Evolutionary conservation across 1,284 basidiomycete species (phyloP).

Genomic region (Cryptococcus neoformans): DNA sequence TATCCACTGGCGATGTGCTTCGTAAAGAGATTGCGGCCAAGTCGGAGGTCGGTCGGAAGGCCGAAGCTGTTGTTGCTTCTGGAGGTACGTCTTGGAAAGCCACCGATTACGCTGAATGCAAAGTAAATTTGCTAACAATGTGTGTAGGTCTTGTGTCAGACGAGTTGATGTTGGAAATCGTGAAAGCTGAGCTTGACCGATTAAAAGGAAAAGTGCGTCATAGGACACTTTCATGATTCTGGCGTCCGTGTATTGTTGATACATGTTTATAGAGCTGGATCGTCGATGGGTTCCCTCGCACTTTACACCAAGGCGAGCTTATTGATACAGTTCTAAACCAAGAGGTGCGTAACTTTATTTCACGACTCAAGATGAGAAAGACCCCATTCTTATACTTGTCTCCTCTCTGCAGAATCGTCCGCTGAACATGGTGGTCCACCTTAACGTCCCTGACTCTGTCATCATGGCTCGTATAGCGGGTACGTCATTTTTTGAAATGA

Average conservation of each 20-base stretch:
- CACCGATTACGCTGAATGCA: not conserved
- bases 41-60: conserved; percentile 41
- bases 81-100: conserved; percentile 34
- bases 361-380: too few species aligned
- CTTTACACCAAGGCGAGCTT: conserved; percentile 79
- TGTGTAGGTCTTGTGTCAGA: conserved; percentile 45
- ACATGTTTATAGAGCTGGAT: conserved; percentile 62
- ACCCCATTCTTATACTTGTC: too few species aligned
- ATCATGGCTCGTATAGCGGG: conserved; percentile 83
- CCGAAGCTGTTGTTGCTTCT: conserved; percentile 44
- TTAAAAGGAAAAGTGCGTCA: conserved; percentile 39
- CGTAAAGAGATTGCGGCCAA: conserved; percentile 47
- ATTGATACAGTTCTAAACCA: conserved; percentile 58
- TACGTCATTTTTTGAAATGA: conserved; percentile 24
- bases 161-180: conserved; percentile 49
- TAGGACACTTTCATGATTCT: not conserved
- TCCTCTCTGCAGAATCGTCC: conserved; percentile 43
- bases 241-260: not conserved
- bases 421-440: conserved; percentile 81
- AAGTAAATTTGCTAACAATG: not conserved
- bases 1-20: conserved; percentile 49
- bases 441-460: conserved; percentile 86
- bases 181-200: conserved; percentile 45
- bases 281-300: conserved; percentile 94
- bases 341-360: not conserved